Conservation (phyloP, 2,329 filamentous ascomycete genomes). For the Macrophomina tecta region DNA sequence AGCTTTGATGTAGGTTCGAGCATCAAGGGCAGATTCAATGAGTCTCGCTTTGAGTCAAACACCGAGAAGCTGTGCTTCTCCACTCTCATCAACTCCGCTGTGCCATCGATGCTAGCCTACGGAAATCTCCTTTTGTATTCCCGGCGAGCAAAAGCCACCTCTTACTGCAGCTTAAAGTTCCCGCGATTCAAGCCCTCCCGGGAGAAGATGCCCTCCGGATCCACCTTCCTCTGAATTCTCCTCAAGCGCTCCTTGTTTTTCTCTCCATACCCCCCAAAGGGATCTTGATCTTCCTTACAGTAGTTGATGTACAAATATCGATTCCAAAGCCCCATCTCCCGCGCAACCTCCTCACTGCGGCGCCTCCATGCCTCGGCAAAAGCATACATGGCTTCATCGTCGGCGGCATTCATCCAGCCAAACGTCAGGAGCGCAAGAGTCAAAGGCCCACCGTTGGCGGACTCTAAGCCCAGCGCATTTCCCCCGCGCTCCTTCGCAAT, state of each 20-base stretch:
- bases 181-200: background rate
- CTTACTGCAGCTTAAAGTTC: conserved; percentile 10
- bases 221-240: conserved; percentile 23
- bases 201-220: conserved; percentile 29
- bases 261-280: conserved; percentile 27
- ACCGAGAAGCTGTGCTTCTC: no score
- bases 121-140: no score
- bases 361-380: background rate
- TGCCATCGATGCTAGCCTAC: no score
- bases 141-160: background rate
- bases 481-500: conserved; percentile 25
- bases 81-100: no score
- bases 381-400: conserved; percentile 2
- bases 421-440: background rate
- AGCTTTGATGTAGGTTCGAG: no score
- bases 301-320: conserved; percentile 29
- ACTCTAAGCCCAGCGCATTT: conserved; percentile 33
- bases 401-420: background rate
- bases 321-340: conserved; percentile 15
- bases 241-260: conserved; percentile 16
- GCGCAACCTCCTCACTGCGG: conserved; percentile 2
- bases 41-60: no score
- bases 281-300: conserved; percentile 15
- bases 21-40: no score
- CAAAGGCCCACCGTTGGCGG: conserved; percentile 25